phyloP scores from a whole-genome alignment of 176 grass and related monocot genomes.

The Paspalum vaginatum region DNA sequence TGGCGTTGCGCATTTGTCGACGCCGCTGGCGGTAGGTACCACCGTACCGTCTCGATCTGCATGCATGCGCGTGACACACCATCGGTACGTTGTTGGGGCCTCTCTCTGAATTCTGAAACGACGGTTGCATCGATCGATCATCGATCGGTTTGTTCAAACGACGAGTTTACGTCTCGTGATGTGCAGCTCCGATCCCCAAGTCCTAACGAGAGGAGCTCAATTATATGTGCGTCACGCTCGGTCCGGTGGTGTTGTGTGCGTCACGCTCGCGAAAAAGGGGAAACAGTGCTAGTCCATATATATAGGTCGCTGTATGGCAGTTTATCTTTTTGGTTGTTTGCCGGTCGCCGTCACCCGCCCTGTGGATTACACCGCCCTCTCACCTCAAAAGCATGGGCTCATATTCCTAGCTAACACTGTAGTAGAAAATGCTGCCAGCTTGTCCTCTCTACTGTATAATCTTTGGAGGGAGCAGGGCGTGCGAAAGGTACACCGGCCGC shows the following conservation, averaged over 20 bases:
- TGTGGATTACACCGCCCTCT: not conserved
- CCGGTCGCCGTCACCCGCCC: not conserved
- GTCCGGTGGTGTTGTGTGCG: not conserved
- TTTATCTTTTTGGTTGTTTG: conserved; percentile 5
- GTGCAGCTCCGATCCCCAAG: too few relatives aligned
- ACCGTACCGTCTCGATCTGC: not conserved
- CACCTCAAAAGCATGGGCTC: not conserved
- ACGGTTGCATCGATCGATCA: not conserved
- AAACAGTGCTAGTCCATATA: not conserved
- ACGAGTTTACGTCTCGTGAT: not conserved
- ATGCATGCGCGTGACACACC: not conserved
- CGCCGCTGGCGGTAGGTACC: not conserved
- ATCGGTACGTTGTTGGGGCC: not conserved
- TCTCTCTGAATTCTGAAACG: not conserved
- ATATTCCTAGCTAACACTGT: not conserved
- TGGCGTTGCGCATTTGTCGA: not conserved
- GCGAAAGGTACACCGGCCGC: not conserved
- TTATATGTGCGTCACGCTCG: not conserved
- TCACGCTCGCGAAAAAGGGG: not conserved
- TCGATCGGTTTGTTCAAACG: too few relatives aligned
- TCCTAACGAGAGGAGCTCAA: not conserved
- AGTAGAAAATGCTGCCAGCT: not conserved
- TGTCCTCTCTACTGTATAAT: not conserved
- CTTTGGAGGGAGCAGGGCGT: not conserved
- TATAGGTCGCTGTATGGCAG: not conserved